Percentiles rank a stretch among this genome's conserved stretches.
Evolutionary conservation across 2,329 filamentous ascomycete genomes (phyloP).

Genomic region (Arthrocladium fulminans): DNA sequence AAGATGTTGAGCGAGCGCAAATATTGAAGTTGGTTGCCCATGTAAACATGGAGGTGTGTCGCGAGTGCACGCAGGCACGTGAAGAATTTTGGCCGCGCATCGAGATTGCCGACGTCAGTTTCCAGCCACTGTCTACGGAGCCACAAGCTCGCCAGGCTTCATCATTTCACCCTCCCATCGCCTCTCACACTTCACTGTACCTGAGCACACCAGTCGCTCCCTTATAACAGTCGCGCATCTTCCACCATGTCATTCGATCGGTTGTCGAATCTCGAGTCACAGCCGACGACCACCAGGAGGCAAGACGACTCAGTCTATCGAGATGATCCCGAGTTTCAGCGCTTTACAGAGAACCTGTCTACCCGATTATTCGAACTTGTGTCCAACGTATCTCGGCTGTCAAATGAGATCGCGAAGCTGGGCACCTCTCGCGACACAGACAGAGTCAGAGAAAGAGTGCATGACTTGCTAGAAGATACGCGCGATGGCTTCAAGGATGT

Average conservation of each 20-base stretch:
- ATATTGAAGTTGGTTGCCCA: not conserved
- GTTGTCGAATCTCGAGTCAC: conserved; percentile 73
- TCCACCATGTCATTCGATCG: conserved; percentile 79
- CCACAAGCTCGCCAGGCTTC: not conserved
- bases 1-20: too few species aligned
- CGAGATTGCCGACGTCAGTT: not conserved
- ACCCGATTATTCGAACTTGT: conserved; percentile 84
- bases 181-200: not conserved
- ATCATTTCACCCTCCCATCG: not conserved
- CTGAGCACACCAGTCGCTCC: not conserved
- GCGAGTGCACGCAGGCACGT: not conserved
- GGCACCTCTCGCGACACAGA: conserved; percentile 89
- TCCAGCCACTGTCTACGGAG: not conserved
- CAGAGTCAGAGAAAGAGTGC: conserved; percentile 80
- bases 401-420: conserved; percentile 73
- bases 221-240: not conserved
- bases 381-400: conserved; percentile 75
- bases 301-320: conserved; percentile 66
- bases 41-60: not conserved
- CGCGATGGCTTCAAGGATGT: conserved; percentile 81
- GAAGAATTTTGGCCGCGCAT: not conserved
- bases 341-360: conserved; percentile 71
- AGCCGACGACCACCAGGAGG: conserved; percentile 58
- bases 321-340: conserved; percentile 88
- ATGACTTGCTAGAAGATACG: conserved; percentile 78